Evolutionary conservation across 2,329 filamentous ascomycete genomes (phyloP), one percentile per base, ranked within the genome.

Genomic region (Beauveria sp.): DNA sequence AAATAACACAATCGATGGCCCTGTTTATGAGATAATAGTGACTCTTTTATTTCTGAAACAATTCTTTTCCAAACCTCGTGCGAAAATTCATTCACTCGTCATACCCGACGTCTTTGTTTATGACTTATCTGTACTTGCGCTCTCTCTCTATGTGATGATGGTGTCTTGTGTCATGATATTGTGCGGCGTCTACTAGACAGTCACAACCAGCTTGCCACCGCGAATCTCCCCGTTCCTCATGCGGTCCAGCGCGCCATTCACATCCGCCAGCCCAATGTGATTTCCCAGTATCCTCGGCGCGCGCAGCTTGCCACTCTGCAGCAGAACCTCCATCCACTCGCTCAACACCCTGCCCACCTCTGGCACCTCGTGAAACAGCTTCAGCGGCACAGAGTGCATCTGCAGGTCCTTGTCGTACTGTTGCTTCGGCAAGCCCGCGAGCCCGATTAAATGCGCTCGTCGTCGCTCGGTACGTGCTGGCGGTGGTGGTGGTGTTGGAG

Each of bases 381-480:
- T 92, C 64, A 93, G 89, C 0, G 89, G 89, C 0, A 92, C 86
- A 0, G 79, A 83, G 67, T 91, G 88, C 61, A 85, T 80, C 6
- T 76, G 70, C 0, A 85, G 76, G 0, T 78, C 78, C 0, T 75
- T 73, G 0, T 73, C 70, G 0, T 72, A 71, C 1, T 73, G 71
- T 68, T 89, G 75, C 68, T 89, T 90, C 0, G 89, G 89, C 3
- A 90, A 65, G 0, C 88, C 88, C 0, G 84, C 85, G 50, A 92
- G 67, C 0, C 88, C 88, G 0, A 91, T 79, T 0, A 92, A 75
- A 71, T 92, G 89, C 1, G 38, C 22, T 0, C 57, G 56, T 18
- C 52, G 24, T 18, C 52, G 24, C 18, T 45, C 14, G 72, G 1
- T 65, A 63, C 12, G 64, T 24, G 55, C 51, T 0, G 66, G 22